phyloP scores from a whole-genome alignment of 1,284 basidiomycete genomes.

The Singerocomus inundabilis region DNA sequence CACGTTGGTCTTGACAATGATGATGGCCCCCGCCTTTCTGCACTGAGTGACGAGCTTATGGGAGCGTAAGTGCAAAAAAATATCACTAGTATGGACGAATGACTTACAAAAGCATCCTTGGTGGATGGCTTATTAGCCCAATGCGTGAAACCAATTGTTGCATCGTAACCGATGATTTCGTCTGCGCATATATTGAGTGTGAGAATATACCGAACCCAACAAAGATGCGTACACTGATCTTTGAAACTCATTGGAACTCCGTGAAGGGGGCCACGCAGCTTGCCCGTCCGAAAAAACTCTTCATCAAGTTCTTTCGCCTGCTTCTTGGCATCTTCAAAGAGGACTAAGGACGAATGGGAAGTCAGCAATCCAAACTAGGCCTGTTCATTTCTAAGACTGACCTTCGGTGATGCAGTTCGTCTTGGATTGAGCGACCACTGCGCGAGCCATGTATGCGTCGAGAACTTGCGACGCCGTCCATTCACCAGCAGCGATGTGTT shows the following conservation, averaged over 20 bases:
- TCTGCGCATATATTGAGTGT: slow-evolving; percentile 34
- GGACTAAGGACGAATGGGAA: slow-evolving; percentile 41
- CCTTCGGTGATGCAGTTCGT: slow-evolving; percentile 83
- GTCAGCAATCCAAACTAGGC: background rate
- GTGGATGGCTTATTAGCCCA: slow-evolving; percentile 60
- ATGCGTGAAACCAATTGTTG: slow-evolving; percentile 71
- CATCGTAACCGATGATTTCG: slow-evolving; percentile 64
- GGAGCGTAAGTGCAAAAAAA: background rate
- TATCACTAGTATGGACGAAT: background rate
- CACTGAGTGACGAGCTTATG: slow-evolving; percentile 44
- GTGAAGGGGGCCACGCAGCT: slow-evolving; percentile 69
- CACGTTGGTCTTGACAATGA: slow-evolving; percentile 76
- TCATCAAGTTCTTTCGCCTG: slow-evolving; percentile 64
- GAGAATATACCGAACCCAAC: background rate
- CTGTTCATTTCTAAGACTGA: slow-evolving; percentile 24
- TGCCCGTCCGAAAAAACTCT: slow-evolving; percentile 59
- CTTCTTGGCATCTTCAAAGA: slow-evolving; percentile 65
- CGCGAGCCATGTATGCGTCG: slow-evolving; percentile 70
- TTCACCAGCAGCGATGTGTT: slow-evolving; percentile 50
- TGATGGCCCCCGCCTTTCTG: slow-evolving; percentile 49
- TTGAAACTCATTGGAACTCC: slow-evolving; percentile 83
- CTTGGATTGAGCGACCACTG: slow-evolving; percentile 58
- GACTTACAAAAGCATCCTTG: slow-evolving; percentile 57
- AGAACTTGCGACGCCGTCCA: slow-evolving; percentile 78
- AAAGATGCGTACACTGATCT: slow-evolving; percentile 53